Evolutionary conservation across 2,329 filamentous ascomycete genomes (phyloP).

Genomic region (Cercospora nicotianae): DNA sequence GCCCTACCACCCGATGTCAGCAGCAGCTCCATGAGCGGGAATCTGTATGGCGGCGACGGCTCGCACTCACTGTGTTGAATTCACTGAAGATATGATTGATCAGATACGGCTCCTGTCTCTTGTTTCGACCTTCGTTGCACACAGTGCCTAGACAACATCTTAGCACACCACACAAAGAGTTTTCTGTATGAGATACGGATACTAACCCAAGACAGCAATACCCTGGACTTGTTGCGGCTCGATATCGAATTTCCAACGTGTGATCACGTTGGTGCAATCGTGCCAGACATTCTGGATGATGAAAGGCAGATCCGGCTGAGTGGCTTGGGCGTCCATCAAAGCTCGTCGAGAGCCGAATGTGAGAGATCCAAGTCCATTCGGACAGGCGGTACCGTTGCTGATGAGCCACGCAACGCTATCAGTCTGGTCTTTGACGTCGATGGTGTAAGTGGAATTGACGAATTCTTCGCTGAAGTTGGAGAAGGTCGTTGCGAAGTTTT

Average conservation of each 20-base stretch:
- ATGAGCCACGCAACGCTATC: slow-evolving; percentile 34
- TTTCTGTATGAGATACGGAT: not conserved
- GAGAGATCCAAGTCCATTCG: slow-evolving; percentile 19
- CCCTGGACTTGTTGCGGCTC: slow-evolving; percentile 29
- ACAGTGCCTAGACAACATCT: not conserved
- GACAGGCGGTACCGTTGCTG: slow-evolving; percentile 28
- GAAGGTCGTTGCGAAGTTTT: slow-evolving; percentile 32
- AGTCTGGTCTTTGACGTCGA: slow-evolving; percentile 31
- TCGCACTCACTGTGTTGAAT: slow-evolving; percentile 28
- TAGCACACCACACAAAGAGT: not conserved
- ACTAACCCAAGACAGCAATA: slow-evolving; percentile 26
- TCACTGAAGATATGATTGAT: slow-evolving; percentile 32
- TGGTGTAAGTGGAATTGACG: slow-evolving; percentile 24
- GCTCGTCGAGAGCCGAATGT: slow-evolving; percentile 24
- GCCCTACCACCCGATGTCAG: not conserved
- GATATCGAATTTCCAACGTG: slow-evolving; percentile 31
- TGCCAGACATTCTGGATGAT: slow-evolving; percentile 31
- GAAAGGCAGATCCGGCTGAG: slow-evolving; percentile 33
- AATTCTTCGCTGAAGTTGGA: slow-evolving; percentile 28
- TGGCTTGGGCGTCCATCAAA: slow-evolving; percentile 30
- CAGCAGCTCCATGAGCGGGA: not conserved
- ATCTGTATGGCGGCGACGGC: not conserved
- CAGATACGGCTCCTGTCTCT: slow-evolving; percentile 26
- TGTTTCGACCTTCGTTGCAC: slow-evolving; percentile 8
- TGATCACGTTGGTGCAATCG: slow-evolving; percentile 30